These are phyloP conservation scores for Cryptococcus jaspeensis DNA, from an alignment of 1,284 basidiomycete genomes.

Conservation along the genomic window DNA sequence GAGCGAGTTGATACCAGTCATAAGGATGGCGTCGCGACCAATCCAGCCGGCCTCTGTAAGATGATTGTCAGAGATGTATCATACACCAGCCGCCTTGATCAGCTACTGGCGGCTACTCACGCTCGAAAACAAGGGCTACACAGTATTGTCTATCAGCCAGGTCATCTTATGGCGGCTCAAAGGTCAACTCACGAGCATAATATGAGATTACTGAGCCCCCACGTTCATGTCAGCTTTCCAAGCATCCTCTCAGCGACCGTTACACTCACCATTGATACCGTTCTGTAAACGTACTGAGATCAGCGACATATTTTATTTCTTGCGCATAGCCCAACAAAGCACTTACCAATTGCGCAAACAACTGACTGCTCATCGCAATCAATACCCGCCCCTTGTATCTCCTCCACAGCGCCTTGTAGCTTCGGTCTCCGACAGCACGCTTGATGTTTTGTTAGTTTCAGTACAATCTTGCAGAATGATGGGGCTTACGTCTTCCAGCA, in stretches of 20 bases:
- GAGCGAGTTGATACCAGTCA: constrained; percentile 92
- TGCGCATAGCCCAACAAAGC: background rate
- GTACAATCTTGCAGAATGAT: background rate
- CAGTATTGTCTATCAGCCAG: background rate
- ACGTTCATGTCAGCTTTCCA: constrained; percentile 34
- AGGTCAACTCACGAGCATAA: constrained; percentile 66
- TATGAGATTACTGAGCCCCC: constrained; percentile 87
- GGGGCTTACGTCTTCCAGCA: constrained; percentile 68
- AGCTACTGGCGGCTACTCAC: constrained; percentile 54
- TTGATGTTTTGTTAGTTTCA: constrained; percentile 5
- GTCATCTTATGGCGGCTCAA: constrained; percentile 7
- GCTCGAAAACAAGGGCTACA: constrained; percentile 64
- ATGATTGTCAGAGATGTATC: constrained; percentile 16
- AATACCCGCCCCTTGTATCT: constrained; percentile 85
- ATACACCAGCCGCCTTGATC: background rate
- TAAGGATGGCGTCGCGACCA: constrained; percentile 91
- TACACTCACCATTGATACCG: constrained; percentile 74
- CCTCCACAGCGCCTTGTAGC: constrained; percentile 82
- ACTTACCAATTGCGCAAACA: constrained; percentile 86
- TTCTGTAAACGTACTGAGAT: constrained; percentile 57
- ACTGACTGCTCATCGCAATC: constrained; percentile 96
- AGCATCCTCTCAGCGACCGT: too few relatives aligned
- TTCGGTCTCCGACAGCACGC: constrained; percentile 73
- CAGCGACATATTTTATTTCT: background rate
- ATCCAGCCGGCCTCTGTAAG: constrained; percentile 88